These are phyloP conservation scores for Viola odorata DNA, from an alignment of 345 rosid genomes.

Conservation along the genomic window DNA sequence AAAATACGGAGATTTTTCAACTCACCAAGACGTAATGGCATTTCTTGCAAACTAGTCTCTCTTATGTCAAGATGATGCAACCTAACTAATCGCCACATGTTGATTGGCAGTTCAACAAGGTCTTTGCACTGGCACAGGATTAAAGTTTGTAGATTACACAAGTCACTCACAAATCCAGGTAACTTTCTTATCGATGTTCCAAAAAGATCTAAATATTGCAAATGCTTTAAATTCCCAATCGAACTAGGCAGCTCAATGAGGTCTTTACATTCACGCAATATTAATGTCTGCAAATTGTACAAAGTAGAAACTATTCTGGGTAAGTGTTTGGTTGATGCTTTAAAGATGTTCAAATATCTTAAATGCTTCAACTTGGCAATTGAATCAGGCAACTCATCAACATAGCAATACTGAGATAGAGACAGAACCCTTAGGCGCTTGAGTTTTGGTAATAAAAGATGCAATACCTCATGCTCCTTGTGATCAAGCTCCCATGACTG, in stretches of 20 bases:
- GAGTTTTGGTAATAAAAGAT: slow-evolving; percentile 16
- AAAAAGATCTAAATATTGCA: slow-evolving; percentile 29
- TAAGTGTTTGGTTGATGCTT: neutral
- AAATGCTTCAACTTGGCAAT: slow-evolving; percentile 30
- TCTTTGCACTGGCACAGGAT: slow-evolving; percentile 25
- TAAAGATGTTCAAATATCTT: neutral
- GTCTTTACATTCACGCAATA: neutral
- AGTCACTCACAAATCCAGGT: slow-evolving; percentile 21
- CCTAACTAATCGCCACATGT: slow-evolving; percentile 24
- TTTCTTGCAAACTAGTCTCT: slow-evolving; percentile 16
- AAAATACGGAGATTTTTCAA: neutral
- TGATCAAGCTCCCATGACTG: slow-evolving; percentile 24
- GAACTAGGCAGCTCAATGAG: neutral
- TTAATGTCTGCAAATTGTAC: neutral
- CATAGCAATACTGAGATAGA: slow-evolving; percentile 20
- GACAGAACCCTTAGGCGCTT: slow-evolving; percentile 36
- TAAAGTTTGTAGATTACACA: slow-evolving; percentile 35
- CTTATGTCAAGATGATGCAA: slow-evolving; percentile 27
- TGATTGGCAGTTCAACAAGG: slow-evolving; percentile 29
- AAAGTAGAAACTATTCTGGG: neutral
- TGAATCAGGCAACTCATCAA: slow-evolving; percentile 22
- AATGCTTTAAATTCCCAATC: neutral
- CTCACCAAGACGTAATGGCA: neutral
- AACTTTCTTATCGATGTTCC: slow-evolving; percentile 21
- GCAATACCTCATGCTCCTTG: slow-evolving; percentile 18